Evolutionary conservation across 805 yeast genomes (phyloP), one percentile per base, ranked within the genome.

Genomic region (Yamadazyma paraphyllophila): DNA sequence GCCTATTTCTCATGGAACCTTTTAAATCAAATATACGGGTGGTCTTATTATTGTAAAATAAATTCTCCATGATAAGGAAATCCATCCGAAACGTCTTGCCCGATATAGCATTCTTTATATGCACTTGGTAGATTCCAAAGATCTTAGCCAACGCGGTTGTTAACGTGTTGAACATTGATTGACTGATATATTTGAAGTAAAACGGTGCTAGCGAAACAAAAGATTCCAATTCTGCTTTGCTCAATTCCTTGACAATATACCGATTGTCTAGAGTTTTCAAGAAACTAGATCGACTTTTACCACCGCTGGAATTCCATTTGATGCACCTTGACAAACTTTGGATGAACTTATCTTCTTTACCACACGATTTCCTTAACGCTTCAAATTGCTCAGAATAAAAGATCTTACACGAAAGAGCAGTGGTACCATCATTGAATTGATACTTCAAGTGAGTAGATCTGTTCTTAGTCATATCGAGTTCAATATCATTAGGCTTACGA

Each of bases 1-100:
- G 97, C 53, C 99, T 76, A 64, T 94, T 94, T 50, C 99, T 74
- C 98, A 94, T 94, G 0, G 98, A 91, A 0, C 99, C 99, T 63
- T 94, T 94, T 64, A 94, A 77, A 65, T 94, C 99, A 66, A 94
- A 94, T 39, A 92, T 90, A 51, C 97, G 71, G 11, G 88, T 75
- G 47, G 91, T 85, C 54, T 84, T 85, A 45, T 83, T 77, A 53
- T 87, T 85, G 63, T 90, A 92, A 59, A 94, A 94, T 47, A 94
- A 68, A 60, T 94, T 94, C 67, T 94, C 99, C 97, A 91, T 92
- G 32, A 94, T 91, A 49, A 95, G 74, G 17, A 92, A 86, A 63
- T 94, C 96, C 84, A 91, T 83, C 51, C 87, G 85, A 57, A 88
- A 80, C 27, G 83, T 80, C 50, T 83, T 87, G 2, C 90, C 90